Percentiles rank a stretch among this genome's conserved stretches.
Evolutionary conservation across 1,139 yeast species (phyloP).

Genomic region (Sugiyamaella novakii): DNA sequence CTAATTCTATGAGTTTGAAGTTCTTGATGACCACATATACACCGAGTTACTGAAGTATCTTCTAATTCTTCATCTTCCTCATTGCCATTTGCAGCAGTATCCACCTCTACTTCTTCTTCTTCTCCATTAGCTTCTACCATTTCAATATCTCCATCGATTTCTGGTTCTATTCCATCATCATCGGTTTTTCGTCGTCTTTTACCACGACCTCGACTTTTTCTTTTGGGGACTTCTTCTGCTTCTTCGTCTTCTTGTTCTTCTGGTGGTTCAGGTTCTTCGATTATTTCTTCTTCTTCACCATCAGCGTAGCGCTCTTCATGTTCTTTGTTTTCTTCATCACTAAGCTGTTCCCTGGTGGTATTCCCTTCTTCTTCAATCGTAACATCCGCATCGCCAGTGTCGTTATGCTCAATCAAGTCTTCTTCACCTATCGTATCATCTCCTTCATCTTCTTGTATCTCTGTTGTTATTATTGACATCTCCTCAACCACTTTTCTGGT

Average conservation of each 20-base stretch:
- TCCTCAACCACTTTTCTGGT: slow-evolving; percentile 8
- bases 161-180: slow-evolving; percentile 6
- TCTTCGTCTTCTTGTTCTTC: slow-evolving; percentile 5
- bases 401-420: neutral
- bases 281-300: slow-evolving; percentile 11
- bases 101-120: slow-evolving; percentile 21
- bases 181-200: neutral
- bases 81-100: slow-evolving; percentile 12
- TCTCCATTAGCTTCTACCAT: slow-evolving; percentile 19
- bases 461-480: neutral
- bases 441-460: slow-evolving; percentile 2
- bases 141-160: neutral
- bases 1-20: slow-evolving; percentile 50
- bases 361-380: slow-evolving; percentile 17
- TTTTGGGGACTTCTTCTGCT: slow-evolving; percentile 3
- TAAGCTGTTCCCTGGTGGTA: slow-evolving; percentile 21
- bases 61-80: slow-evolving; percentile 6
- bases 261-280: slow-evolving; percentile 9
- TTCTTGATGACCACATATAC: slow-evolving; percentile 82
- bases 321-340: slow-evolving; percentile 5
- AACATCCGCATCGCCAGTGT: slow-evolving; percentile 6
- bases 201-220: slow-evolving; percentile 10
- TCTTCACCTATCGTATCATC: slow-evolving; percentile 14
- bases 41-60: slow-evolving; percentile 60
- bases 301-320: neutral